Conservation (phyloP, 2,329 filamentous ascomycete genomes). For the Colletotrichum salicis region DNA sequence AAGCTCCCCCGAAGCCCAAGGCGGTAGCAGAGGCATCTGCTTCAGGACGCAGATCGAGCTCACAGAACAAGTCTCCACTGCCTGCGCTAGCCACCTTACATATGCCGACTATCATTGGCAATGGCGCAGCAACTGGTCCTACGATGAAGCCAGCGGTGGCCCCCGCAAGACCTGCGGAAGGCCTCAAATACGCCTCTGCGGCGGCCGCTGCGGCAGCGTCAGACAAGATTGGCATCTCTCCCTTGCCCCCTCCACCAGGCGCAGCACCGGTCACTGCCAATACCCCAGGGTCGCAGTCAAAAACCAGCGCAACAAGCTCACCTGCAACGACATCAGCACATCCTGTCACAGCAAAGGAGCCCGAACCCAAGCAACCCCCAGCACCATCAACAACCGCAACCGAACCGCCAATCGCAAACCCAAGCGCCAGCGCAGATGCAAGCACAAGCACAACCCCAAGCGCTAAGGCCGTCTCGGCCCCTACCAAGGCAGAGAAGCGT, state of each 20-base stretch:
- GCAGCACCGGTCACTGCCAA: conserved; percentile 52
- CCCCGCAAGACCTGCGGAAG: conserved; percentile 86
- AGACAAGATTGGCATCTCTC: conserved; percentile 90
- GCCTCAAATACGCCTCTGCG: conserved; percentile 95
- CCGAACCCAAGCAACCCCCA: conserved; percentile 47
- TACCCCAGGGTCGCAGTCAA: conserved; percentile 62
- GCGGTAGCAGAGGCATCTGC: conserved; percentile 61
- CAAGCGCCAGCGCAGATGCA: conserved; percentile 39
- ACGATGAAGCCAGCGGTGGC: conserved; percentile 93
- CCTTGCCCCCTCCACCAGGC: conserved; percentile 89
- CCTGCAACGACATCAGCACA: conserved; percentile 61
- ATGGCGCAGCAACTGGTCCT: conserved; percentile 63
- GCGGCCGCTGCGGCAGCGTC: conserved; percentile 92
- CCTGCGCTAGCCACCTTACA: conserved; percentile 94
- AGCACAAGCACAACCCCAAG: conserved; percentile 40
- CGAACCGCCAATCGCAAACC: conserved; percentile 39
- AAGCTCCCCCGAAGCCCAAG: conserved; percentile 49
- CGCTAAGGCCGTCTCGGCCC: conserved; percentile 42
- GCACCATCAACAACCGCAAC: conserved; percentile 42
- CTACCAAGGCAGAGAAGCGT: conserved; percentile 50
- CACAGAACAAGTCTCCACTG: conserved; percentile 91
- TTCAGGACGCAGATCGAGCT: conserved; percentile 77
- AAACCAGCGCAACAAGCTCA: conserved; percentile 64
- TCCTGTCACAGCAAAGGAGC: conserved; percentile 52
- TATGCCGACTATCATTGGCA: conserved; percentile 72